A percentile compares a stretch with the other conserved stretches of the same genome.
These are phyloP conservation scores for Fusarium redolens DNA, from an alignment of 2,329 filamentous ascomycete genomes.

Conservation along the genomic window DNA sequence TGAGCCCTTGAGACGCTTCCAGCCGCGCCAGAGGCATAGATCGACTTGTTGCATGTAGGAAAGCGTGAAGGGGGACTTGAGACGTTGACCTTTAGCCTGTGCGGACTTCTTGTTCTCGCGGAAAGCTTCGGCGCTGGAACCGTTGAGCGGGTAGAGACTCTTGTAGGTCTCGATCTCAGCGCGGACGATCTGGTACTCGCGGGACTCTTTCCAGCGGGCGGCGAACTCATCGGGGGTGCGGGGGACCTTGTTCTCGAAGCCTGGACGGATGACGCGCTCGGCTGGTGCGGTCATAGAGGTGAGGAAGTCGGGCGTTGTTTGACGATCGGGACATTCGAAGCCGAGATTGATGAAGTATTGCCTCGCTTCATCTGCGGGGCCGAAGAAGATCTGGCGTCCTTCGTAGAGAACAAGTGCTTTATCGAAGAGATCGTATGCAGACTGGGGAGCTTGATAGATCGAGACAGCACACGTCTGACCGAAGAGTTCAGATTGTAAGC, in stretches of 20 bases:
- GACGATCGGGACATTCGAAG: slow-evolving; percentile 70
- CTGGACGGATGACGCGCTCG: slow-evolving; percentile 50
- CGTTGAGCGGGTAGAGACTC: slow-evolving; percentile 42
- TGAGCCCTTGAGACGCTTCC: slow-evolving; percentile 52
- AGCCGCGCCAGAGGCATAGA: slow-evolving; percentile 56
- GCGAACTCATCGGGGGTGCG: slow-evolving; percentile 55
- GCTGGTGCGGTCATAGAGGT: slow-evolving; percentile 62
- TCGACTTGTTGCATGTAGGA: slow-evolving; percentile 59
- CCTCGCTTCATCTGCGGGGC: slow-evolving; percentile 65
- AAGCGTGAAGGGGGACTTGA: slow-evolving; percentile 61
- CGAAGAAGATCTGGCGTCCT: slow-evolving; percentile 75
- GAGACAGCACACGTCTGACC: slow-evolving; percentile 43
- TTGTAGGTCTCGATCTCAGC: slow-evolving; percentile 50
- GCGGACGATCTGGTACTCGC: slow-evolving; percentile 26
- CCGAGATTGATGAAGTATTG: slow-evolving; percentile 71
- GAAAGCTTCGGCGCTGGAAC: slow-evolving; percentile 41
- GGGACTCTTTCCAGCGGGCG: slow-evolving; percentile 48
- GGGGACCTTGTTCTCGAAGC: slow-evolving; percentile 50
- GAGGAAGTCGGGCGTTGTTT: slow-evolving; percentile 74
- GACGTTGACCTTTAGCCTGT: slow-evolving; percentile 52
- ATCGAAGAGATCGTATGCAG: slow-evolving; percentile 72
- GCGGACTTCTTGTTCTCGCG: slow-evolving; percentile 41
- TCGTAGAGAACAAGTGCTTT: slow-evolving; percentile 76
- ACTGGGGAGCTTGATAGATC: slow-evolving; percentile 72
- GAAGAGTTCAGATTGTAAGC: slow-evolving; percentile 44